Evolutionary conservation across 345 rosid species (phyloP).

Genomic region (Combretum micranthum): DNA sequence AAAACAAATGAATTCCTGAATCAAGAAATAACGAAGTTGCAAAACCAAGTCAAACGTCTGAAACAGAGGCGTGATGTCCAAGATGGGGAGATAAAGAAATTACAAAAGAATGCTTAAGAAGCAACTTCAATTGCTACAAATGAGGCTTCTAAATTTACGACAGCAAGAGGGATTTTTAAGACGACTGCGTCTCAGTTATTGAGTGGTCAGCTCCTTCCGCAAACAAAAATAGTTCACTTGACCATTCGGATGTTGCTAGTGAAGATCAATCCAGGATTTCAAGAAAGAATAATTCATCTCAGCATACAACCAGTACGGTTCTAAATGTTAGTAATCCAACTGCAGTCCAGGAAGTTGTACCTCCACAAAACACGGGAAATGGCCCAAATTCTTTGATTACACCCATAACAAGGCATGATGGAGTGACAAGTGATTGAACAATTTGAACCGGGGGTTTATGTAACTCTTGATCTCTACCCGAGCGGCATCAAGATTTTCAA

Average conservation of each 20-base stretch:
- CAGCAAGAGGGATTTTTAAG: slow-evolving; percentile 51
- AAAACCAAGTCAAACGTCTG: slow-evolving; percentile 59
- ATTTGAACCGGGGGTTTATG: slow-evolving; percentile 87
- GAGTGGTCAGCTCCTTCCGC: slow-evolving; percentile 22
- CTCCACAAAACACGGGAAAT: slow-evolving; percentile 24
- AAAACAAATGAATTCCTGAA: slow-evolving; percentile 76
- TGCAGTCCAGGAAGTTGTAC: slow-evolving; percentile 15
- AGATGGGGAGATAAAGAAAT: slow-evolving; percentile 50
- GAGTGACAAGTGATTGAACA: slow-evolving; percentile 57
- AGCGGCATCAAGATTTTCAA: slow-evolving; percentile 70
- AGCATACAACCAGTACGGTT: not conserved
- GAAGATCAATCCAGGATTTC: too few relatives aligned
- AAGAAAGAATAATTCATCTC: too few relatives aligned
- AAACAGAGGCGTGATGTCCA: slow-evolving; percentile 63
- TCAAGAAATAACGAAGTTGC: slow-evolving; percentile 67
- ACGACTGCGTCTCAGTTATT: slow-evolving; percentile 40
- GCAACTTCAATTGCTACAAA: slow-evolving; percentile 37
- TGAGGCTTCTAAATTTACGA: slow-evolving; percentile 47
- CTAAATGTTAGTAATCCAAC: slow-evolving; percentile 19
- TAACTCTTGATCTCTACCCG: slow-evolving; percentile 45
- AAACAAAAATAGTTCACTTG: too few relatives aligned
- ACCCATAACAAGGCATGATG: slow-evolving; percentile 22
- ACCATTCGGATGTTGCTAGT: too few relatives aligned
- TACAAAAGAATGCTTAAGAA: slow-evolving; percentile 37
- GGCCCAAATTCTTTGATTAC: slow-evolving; percentile 20